Evolutionary conservation across 208 protist species (phyloP), one percentile per base, ranked within the genome.

Genomic region (Spironucleus salmonicida): DNA sequence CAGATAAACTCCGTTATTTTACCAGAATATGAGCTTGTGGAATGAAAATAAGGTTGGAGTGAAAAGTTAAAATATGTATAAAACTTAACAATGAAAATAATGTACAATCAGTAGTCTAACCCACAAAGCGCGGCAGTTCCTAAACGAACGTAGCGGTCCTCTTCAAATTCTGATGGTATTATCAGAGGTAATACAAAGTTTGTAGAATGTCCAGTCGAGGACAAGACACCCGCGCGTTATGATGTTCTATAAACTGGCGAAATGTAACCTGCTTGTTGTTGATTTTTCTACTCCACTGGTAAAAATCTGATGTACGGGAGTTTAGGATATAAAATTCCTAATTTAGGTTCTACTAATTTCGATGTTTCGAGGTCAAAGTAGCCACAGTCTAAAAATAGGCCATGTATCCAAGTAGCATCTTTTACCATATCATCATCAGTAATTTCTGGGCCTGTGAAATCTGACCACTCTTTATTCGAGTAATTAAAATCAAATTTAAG

Each of bases 231-330:
- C 38, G 91, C 91, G 59, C 93, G 86, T 15, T 85, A 85, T 1
- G 93, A 82, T 34, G 92, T 97, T 84, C 96, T 97, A 89, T 96
- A 97, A 62, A 93, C 80, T 26, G 93, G 94, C 82, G 91, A 96
- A 26, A 89, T 81, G 81, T 94, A 97, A 76, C 89, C 84, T 2
- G 76, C 77, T 19, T 83, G 75, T 9, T 74, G 67, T 75, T 62
- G 67, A 2, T 26, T 34, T 38, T 59, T 34, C 1, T 30, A 27
- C 53, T 59, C n/a, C 58, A 27, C 78, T 75, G 32, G 27, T 11
- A 9, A 39, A 58, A 32, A 69, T 64, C 57, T 79, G 58, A 23
- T 57, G 39, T 35, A 74, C 45, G 61, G 96, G 82, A 82, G 93
- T 89, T 84, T 94, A 95, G 38, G 92, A 92, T 29, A 83, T 78